Percentiles rank a stretch among this genome's conserved stretches.
Evolutionary conservation across 2,329 filamentous ascomycete genomes (phyloP).

Genomic region (Colletotrichum tanaceti): DNA sequence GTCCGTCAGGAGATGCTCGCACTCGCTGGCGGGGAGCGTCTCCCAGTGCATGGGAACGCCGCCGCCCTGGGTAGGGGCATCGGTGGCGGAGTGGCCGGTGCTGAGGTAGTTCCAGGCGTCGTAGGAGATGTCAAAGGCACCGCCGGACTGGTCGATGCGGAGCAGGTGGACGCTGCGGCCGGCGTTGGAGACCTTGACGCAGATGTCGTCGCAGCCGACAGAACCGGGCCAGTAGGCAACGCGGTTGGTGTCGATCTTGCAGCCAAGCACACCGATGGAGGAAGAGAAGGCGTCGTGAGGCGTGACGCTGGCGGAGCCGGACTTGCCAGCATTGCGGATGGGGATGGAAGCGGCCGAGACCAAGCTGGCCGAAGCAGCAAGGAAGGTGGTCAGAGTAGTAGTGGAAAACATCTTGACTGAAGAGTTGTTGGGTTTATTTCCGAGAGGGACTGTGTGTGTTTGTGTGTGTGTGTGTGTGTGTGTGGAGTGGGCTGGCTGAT

Average conservation of each 20-base stretch:
- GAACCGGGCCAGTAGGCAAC: constrained; percentile 69
- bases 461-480: too few relatives aligned
- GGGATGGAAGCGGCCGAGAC: constrained; percentile 45
- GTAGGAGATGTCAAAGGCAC: constrained; percentile 70
- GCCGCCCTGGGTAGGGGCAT: constrained; percentile 60
- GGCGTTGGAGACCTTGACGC: constrained; percentile 63
- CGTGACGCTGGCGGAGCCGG: constrained; percentile 55
- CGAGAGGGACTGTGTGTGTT: constrained; percentile 6
- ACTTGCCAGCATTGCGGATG: constrained; percentile 40
- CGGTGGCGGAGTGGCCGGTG: constrained; percentile 60
- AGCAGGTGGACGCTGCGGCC: constrained; percentile 67
- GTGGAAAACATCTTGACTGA: constrained; percentile 44
- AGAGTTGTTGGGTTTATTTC: constrained; percentile 7
- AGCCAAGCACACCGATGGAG: constrained; percentile 68
- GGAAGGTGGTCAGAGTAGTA: constrained; percentile 47
- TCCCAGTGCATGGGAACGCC: constrained; percentile 64
- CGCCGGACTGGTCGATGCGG: constrained; percentile 66
- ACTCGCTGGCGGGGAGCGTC: constrained; percentile 60
- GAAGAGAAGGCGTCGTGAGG: constrained; percentile 69
- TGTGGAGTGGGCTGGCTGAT: constrained; percentile 1
- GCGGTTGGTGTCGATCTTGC: constrained; percentile 70
- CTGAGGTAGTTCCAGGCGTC: constrained; percentile 71
- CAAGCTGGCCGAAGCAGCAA: constrained; percentile 46
- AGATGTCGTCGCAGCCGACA: constrained; percentile 67
- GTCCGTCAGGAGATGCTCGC: constrained; percentile 61